Base-by-base conservation (phyloP, 2,329 filamentous ascomycete genomes). In the Rhynchosporium secalis region DNA sequence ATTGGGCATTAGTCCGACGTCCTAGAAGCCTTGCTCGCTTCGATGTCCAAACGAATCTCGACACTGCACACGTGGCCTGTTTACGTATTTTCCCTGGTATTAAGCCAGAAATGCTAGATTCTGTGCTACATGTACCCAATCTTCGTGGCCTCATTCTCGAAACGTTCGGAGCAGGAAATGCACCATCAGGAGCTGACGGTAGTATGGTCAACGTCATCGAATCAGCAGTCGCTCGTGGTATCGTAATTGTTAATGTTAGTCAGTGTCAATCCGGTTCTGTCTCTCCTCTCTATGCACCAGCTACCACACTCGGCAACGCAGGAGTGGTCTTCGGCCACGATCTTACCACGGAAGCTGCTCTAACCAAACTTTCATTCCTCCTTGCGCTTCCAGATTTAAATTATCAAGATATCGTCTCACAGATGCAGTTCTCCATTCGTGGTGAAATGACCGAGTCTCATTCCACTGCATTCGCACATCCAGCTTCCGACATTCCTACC, bases 41-140 rank as follows among this genome's bases (percentile, higher is more conserved):
- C 73, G 80, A 79, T 60, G 81, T 89, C 62, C 84, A 86, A 69
- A 84, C 83, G 3, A 83, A 83, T 62, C 77, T 88, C 31, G 83
- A 74, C 48, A 90, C 85, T n/a, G 81, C 83, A 31, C 84, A 89
- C 71, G 88, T 91, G 41, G 87, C 87, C 7, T 90, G 87, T 72
- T 77, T 91, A 56, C 82, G 87, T 6, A 85, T 91, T 57, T 91
- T 90, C 73, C 88, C 88, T 0, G 88, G 88, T 47, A 90, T 91
- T 72, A 86, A 86, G 66, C 85, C 88, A 4, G 82, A 86, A 66
- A 88, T 90, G 84, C 80, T 91, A 10, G 86, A 89, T 68, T 84
- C 84, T 1, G 87, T 91, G 2, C 75, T 91, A 55, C 79, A 79
- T 38, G 74, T 88, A 38, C 80, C 86, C 10, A 84, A 82, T 12